phyloP scores from a whole-genome alignment of 2,329 filamentous ascomycete genomes.

The Blastomyces parvus region DNA sequence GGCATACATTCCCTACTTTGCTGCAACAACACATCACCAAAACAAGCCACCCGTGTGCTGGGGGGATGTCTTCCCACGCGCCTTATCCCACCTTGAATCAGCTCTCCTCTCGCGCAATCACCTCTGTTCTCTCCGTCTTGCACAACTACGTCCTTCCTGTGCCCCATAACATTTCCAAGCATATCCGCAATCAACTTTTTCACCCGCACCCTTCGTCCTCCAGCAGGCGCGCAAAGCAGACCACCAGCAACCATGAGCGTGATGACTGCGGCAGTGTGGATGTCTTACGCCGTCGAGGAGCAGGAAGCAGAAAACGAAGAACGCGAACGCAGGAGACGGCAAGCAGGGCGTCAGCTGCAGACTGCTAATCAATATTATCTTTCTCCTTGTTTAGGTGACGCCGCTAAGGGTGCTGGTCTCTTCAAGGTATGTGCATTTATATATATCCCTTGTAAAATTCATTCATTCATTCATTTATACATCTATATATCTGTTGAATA shows the following conservation, averaged over 20 bases:
- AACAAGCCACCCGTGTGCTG: not conserved
- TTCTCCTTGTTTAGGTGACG: conserved; percentile 12
- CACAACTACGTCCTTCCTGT: conserved; percentile 1
- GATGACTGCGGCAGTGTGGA: not conserved
- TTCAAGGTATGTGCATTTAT: conserved; percentile 14
- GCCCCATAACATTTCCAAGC: not conserved
- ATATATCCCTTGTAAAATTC: conserved; percentile 2
- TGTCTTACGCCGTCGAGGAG: conserved; percentile 6
- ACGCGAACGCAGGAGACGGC: conserved; percentile 1
- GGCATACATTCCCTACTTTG: not conserved
- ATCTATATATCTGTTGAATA: not conserved
- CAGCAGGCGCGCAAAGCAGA: not conserved
- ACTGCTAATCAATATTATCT: conserved; percentile 10
- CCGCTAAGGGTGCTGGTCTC: conserved; percentile 15
- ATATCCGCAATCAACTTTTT: not conserved
- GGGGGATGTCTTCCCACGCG: not conserved
- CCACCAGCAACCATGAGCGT: conserved; percentile 5
- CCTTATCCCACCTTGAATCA: not conserved
- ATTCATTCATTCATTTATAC: conserved; percentile 15
- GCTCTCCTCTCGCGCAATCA: not conserved
- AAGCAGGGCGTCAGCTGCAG: not conserved
- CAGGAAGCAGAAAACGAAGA: conserved; percentile 2
- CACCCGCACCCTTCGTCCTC: not conserved
- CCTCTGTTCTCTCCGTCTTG: not conserved
- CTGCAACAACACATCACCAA: not conserved